Percentiles rank a stretch among this genome's conserved stretches.
phyloP scores from a whole-genome alignment of 768 basidiomycete genomes.

The Leccinum obscurum region DNA sequence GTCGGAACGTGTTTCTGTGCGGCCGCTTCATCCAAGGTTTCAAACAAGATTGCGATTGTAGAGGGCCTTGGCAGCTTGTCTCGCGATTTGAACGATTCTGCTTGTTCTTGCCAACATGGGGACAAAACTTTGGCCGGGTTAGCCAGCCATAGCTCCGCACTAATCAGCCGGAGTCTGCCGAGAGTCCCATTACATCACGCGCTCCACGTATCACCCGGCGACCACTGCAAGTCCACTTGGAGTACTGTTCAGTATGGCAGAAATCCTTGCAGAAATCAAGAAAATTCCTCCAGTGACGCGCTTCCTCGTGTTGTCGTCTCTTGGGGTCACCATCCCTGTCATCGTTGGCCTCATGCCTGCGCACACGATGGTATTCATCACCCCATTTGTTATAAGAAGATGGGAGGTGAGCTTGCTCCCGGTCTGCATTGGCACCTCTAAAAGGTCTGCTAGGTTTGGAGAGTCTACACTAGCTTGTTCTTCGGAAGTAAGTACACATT shows the following conservation, averaged over 20 bases:
- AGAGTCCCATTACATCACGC: neutral
- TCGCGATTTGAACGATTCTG: too few species aligned
- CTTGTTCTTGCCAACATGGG: too few species aligned
- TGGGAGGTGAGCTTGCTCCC: slow-evolving; percentile 48
- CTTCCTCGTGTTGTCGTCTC: slow-evolving; percentile 58
- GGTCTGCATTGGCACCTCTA: neutral
- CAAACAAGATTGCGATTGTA: neutral
- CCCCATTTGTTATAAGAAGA: slow-evolving; percentile 40
- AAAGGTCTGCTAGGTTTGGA: slow-evolving; percentile 58
- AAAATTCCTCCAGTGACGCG: slow-evolving; percentile 88
- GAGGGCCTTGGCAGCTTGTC: too few species aligned
- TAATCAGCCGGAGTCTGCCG: neutral
- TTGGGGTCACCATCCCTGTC: slow-evolving; percentile 59
- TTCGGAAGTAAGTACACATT: slow-evolving; percentile 50
- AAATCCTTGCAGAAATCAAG: slow-evolving; percentile 57
- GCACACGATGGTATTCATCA: slow-evolving; percentile 57
- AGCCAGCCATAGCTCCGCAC: too few species aligned
- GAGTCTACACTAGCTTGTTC: slow-evolving; percentile 73
- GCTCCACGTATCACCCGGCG: neutral
- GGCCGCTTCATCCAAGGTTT: neutral
- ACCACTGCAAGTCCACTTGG: neutral
- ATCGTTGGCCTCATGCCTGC: slow-evolving; percentile 53
- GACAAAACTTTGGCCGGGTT: too few species aligned
- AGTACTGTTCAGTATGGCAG: slow-evolving; percentile 43
- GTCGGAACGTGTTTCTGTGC: neutral